phyloP scores from a whole-genome alignment of 2,329 filamentous ascomycete genomes.

The Stagonosporopsis rhizophila region DNA sequence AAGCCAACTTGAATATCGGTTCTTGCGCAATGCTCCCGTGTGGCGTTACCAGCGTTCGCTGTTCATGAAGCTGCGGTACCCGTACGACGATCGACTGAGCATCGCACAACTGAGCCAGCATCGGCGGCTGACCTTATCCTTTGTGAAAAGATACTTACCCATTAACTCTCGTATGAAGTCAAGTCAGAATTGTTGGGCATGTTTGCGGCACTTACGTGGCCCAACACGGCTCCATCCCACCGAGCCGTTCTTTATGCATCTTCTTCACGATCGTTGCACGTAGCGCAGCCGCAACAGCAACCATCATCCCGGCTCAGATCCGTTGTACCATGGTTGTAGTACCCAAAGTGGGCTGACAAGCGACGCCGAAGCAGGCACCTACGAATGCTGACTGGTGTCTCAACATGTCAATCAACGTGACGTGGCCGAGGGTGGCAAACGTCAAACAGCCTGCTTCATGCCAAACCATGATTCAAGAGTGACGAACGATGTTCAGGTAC shows the following conservation, averaged over 20 bases:
- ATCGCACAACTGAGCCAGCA: not conserved
- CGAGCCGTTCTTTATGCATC: not conserved
- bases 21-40: not conserved
- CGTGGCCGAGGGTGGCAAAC: not conserved
- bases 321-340: not conserved
- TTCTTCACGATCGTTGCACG: not conserved
- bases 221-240: not conserved
- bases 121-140: too few relatives aligned
- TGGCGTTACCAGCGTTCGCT: not conserved
- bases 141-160: too few relatives aligned
- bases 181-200: not conserved
- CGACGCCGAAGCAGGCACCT: not conserved
- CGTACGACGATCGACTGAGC: slow-evolving; percentile 1
- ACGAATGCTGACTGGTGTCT: not conserved
- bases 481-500: not conserved
- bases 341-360: not conserved
- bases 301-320: not conserved
- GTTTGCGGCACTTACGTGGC: not conserved
- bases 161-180: not conserved
- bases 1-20: not conserved
- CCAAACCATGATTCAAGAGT: not conserved
- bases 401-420: not conserved
- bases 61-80: slow-evolving; percentile 8
- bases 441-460: not conserved
- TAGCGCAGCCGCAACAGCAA: not conserved